These are phyloP conservation scores for Zalaria sp. DNA, from an alignment of 2,329 filamentous ascomycete species.

Conservation along the genomic window DNA sequence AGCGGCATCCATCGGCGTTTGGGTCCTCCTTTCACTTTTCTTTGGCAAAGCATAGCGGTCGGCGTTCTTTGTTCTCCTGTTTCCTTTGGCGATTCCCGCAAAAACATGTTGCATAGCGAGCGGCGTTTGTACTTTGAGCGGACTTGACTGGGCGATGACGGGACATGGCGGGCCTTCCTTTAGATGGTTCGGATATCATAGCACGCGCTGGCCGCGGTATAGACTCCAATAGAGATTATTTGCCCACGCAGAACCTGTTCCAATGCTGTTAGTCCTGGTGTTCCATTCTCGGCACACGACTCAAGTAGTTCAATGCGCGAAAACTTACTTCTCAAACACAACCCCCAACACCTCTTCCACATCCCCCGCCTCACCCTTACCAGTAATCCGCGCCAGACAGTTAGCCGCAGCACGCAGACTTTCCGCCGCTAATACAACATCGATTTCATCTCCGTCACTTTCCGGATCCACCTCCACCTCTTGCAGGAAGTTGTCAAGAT, in stretches of 20 bases:
- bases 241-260: conserved; percentile 22
- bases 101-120: too few relatives aligned
- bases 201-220: too few relatives aligned
- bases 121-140: too few relatives aligned
- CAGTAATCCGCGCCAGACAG: conserved; percentile 75
- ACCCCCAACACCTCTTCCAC: conserved; percentile 93
- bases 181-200: too few relatives aligned
- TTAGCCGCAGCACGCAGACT: conserved; percentile 69
- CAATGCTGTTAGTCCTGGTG: too few relatives aligned
- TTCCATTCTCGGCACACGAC: too few relatives aligned
- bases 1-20: neutral
- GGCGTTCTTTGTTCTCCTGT: neutral
- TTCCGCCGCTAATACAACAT: conserved; percentile 76
- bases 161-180: too few relatives aligned
- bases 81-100: neutral
- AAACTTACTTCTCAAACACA: conserved; percentile 71
- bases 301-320: too few relatives aligned
- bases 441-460: conserved; percentile 17
- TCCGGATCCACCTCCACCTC: conserved; percentile 28
- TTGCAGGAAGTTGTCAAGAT: conserved; percentile 59
- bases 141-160: too few relatives aligned
- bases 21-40: neutral
- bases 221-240: conserved; percentile 10
- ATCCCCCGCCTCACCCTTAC: conserved; percentile 69
- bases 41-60: neutral